Conservation (phyloP, 2,329 filamentous ascomycete genomes). For the Claviceps maximensis region DNA sequence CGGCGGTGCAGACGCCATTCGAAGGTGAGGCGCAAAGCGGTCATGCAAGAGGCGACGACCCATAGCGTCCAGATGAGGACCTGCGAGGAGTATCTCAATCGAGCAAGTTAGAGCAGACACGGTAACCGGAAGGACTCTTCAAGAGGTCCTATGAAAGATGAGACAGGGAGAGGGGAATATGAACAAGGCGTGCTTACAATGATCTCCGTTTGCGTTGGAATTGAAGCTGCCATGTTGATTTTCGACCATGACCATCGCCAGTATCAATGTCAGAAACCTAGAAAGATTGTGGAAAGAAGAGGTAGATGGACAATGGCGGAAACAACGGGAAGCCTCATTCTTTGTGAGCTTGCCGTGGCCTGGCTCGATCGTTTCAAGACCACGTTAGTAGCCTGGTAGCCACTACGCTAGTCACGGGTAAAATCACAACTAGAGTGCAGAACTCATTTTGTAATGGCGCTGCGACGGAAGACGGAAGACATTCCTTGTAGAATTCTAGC, state of each 20-base stretch:
- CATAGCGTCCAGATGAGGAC: neutral
- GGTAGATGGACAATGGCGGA: neutral
- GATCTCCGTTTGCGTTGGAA: neutral
- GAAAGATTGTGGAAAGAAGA: neutral
- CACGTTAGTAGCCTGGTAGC: neutral
- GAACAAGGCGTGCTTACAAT: neutral
- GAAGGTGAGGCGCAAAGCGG: neutral
- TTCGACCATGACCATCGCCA: neutral
- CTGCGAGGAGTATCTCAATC: neutral
- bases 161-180: neutral
- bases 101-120: neutral
- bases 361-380: neutral
- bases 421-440: neutral
- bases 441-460: neutral
- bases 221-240: neutral
- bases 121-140: neutral
- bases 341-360: neutral
- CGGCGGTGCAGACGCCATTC: neutral
- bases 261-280: neutral
- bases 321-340: neutral
- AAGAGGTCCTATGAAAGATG: neutral
- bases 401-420: neutral
- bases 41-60: neutral
- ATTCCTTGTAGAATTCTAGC: neutral
- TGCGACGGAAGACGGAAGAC: neutral